Base-by-base conservation (phyloP, 805 yeast genomes). In the fission yeast (Schizosaccharomyces pombe) region DNA sequence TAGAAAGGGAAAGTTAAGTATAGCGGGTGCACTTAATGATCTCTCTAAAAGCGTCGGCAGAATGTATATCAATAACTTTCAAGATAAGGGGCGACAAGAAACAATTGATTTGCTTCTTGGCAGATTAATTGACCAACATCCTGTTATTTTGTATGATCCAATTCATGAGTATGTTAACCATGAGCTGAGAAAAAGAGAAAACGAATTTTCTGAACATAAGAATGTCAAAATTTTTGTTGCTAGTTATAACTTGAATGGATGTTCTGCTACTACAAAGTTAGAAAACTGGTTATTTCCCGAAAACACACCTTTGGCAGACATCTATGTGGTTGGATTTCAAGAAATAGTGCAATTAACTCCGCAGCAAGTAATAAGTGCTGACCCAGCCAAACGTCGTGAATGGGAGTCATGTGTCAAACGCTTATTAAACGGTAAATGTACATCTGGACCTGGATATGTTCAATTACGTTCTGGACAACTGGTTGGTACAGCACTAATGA, bases 21-120 rank as follows among this genome's bases (percentile, higher is more conserved):
- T 91, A 55, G 97, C 97, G 0, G 96, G 97, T 34, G 95, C 96
- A 0, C 67, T 91, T n/a, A 82, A 95, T 0, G 99, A 91, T 68
- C 95, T 93, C 3, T 86, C 97, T 1, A 91, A 91, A 67, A 85
- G 95, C 0, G 95, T 91, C 6, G 80, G 94, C 47, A 74, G 99
- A 66, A 79, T 91, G 77, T 91, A 91, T 65, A 89, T 91, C 64
- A 91, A 91, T 68, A 89, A 93, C 58, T 91, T 91, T 67, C 87
- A 85, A 62, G 99, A 91, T 67, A 83, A 83, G 61, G 80, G 79
- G 47, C 83, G 86, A 58, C 99, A 91, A 64, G 76, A 78, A n/a
- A 82, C 86, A 1, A 87, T 87, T 57, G 98, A 89, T 64, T 72
- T 83, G 4, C 67, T 89, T 47, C 72, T 91, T 33, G 99, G 99